Evolutionary conservation across 768 basidiomycete genomes (phyloP).

Genomic region (Hygrocybe punicea): DNA sequence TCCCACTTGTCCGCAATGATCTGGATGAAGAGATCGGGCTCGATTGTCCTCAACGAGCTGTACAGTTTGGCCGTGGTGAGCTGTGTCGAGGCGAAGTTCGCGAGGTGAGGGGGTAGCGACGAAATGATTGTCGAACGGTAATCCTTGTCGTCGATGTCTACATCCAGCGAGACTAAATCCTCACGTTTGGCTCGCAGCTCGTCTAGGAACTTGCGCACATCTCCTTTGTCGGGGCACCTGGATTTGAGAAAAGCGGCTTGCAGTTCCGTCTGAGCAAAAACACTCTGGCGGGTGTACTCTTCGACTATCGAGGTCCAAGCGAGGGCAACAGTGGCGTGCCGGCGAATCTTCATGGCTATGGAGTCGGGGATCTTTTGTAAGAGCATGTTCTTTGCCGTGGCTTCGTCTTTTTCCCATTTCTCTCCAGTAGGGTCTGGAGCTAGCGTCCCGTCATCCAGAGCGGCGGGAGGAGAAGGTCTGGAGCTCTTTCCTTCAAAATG

Average conservation of each 20-base stretch:
- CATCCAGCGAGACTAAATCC: constrained; percentile 27
- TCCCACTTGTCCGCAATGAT: constrained; percentile 29
- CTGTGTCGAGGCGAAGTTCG: constrained; percentile 27
- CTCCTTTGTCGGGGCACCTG: constrained; percentile 26
- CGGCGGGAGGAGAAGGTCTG: too few species aligned
- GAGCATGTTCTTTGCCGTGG: constrained; percentile 24
- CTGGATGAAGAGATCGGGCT: too few species aligned
- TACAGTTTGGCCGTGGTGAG: constrained; percentile 19
- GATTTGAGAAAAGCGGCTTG: constrained; percentile 26
- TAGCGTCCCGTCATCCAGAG: too few species aligned
- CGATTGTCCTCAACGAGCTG: background rate
- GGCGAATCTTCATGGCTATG: constrained; percentile 23
- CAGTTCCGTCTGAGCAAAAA: constrained; percentile 30
- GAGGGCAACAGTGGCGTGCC: constrained; percentile 24
- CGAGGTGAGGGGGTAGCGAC: constrained; percentile 26
- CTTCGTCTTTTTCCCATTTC: too few species aligned
- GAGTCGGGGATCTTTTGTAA: constrained; percentile 34
- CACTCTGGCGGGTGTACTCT: constrained; percentile 34
- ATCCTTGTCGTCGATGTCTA: constrained; percentile 29
- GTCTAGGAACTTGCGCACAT: constrained; percentile 29
- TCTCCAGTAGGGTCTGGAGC: too few species aligned
- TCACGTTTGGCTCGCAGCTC: constrained; percentile 21
- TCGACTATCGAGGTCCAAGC: constrained; percentile 30
- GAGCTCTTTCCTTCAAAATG: constrained; percentile 25
- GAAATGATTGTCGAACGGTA: constrained; percentile 32